Evolutionary conservation across 768 basidiomycete genomes (phyloP).

Genomic region (Galerina marginata): DNA sequence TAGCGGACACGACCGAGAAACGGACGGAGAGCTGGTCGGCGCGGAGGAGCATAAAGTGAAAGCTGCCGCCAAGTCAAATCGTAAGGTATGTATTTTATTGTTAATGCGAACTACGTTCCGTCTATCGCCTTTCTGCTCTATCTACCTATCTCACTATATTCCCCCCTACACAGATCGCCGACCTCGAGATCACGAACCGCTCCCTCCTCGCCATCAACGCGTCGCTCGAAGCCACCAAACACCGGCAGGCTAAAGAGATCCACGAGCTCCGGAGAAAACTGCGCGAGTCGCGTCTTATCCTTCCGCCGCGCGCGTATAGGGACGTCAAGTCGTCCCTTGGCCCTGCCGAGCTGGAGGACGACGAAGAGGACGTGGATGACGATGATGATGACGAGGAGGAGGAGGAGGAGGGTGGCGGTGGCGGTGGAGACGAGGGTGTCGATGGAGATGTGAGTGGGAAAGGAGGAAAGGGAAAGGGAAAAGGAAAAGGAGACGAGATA

Average conservation of each 20-base stretch:
- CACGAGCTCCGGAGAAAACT: constrained; percentile 82
- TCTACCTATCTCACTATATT: constrained; percentile 2
- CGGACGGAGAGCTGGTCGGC: constrained; percentile 34
- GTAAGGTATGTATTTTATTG: constrained; percentile 68
- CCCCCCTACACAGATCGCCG: constrained; percentile 69
- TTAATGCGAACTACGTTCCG: too few species aligned
- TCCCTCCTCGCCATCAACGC: constrained; percentile 87
- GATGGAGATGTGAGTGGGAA: constrained; percentile 44
- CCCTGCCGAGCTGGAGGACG: constrained; percentile 46
- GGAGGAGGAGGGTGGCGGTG: constrained; percentile 38
- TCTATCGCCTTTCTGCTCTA: too few species aligned
- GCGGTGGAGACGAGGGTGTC: constrained; percentile 47
- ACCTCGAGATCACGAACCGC: constrained; percentile 88
- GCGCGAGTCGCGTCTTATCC: constrained; percentile 79
- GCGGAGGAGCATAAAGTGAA: constrained; percentile 57
- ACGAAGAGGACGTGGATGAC: constrained; percentile 55
- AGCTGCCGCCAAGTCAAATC: constrained; percentile 82
- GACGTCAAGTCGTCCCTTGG: constrained; percentile 58
- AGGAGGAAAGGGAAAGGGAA: constrained; percentile 39
- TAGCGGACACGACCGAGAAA: constrained; percentile 35
- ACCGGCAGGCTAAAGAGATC: constrained; percentile 84
- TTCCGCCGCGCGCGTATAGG: constrained; percentile 69
- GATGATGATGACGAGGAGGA: constrained; percentile 45
- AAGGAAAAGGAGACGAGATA: constrained; percentile 52
- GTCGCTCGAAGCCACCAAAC: constrained; percentile 79